Conservation (phyloP, 1,139 yeast genomes). For the Hansenula anomala region DNA sequence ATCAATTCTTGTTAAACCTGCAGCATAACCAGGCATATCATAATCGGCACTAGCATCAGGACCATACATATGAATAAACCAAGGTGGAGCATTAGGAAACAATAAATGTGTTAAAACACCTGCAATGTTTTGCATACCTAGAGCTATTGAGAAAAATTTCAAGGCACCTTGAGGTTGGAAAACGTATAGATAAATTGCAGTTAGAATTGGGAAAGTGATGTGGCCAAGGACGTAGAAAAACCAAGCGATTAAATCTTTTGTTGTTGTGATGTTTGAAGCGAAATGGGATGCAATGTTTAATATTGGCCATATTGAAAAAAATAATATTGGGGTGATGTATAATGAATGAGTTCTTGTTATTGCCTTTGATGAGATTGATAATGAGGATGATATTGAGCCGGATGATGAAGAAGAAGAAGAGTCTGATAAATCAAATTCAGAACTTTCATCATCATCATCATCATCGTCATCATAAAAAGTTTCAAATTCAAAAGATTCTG, state of each 20-base stretch:
- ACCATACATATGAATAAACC: conserved; percentile 62
- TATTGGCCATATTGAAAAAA: conserved; percentile 21
- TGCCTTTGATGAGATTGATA: conserved; percentile 3
- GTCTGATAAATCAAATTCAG: neutral
- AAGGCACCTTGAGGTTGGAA: conserved; percentile 61
- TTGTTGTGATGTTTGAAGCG: conserved; percentile 24
- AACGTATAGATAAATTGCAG: conserved; percentile 59
- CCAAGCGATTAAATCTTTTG: conserved; percentile 56
- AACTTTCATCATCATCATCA: conserved; percentile 1
- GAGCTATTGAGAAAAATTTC: conserved; percentile 43
- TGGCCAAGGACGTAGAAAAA: conserved; percentile 57
- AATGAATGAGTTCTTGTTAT: conserved; percentile 15
- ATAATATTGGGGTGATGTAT: conserved; percentile 18
- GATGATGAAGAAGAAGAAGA: neutral
- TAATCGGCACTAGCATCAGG: conserved; percentile 48
- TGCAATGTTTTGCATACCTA: conserved; percentile 55
- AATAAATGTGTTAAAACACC: conserved; percentile 58
- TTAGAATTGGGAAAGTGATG: conserved; percentile 54
- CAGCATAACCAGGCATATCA: conserved; percentile 64
- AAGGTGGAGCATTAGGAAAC: conserved; percentile 68
- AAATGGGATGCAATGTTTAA: conserved; percentile 17
- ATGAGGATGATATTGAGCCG: neutral
- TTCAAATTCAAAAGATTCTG: conserved; percentile 1
- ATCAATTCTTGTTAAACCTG: conserved; percentile 64
- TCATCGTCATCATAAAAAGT: conserved; percentile 1